phyloP scores from a whole-genome alignment of 176 grass and related monocot species.

The Rhipidocladum racemiflorum region DNA sequence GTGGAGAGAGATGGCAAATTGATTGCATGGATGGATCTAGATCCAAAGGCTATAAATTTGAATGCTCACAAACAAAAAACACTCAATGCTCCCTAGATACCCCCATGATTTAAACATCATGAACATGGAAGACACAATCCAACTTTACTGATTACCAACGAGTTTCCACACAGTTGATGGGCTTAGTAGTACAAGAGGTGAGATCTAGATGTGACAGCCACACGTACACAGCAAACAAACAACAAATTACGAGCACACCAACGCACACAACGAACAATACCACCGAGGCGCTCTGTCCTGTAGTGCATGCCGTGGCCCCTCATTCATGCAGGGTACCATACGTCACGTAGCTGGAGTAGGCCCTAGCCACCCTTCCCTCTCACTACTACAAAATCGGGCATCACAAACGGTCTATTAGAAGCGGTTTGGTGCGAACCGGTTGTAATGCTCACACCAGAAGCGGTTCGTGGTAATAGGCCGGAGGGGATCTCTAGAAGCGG shows the following conservation, averaged over 20 bases:
- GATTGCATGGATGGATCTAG: no score
- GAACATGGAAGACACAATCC: neutral
- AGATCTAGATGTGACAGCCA: constrained; percentile 11
- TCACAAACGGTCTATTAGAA: no score
- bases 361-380: constrained; percentile 2
- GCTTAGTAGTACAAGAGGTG: neutral
- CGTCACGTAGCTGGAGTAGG: constrained; percentile 41
- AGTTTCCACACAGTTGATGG: neutral
- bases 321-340: constrained; percentile 39
- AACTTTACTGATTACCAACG: neutral
- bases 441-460: no score
- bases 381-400: no score
- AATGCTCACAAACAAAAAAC: no score
- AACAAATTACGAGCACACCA: neutral
- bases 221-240: constrained; percentile 4
- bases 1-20: no score
- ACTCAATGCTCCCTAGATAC: no score
- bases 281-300: neutral
- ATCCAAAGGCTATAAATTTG: no score
- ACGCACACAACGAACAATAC: constrained; percentile 7
- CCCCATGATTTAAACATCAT: neutral
- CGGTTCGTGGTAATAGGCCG: no score
- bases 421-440: no score
- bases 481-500: no score
- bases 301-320: constrained; percentile 9